Percentiles rank a stretch among this genome's conserved stretches.
Conservation (phyloP, 2,329 filamentous ascomycete genomes). For the Sphaerostilbella broomeana region DNA sequence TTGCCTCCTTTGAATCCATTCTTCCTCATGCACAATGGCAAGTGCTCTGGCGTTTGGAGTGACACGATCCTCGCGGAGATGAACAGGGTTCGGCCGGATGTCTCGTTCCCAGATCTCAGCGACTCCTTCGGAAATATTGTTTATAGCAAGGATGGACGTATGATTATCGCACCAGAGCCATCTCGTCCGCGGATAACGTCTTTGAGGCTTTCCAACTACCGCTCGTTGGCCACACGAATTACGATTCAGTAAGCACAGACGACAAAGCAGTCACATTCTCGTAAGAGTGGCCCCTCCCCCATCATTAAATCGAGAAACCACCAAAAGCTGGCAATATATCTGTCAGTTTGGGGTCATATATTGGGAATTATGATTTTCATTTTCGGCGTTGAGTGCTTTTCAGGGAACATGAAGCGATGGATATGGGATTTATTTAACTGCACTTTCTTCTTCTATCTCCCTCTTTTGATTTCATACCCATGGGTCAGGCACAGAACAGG, state of each 20-base stretch:
- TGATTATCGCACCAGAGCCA: constrained; percentile 50
- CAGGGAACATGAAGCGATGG: constrained; percentile 6
- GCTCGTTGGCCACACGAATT: constrained; percentile 38
- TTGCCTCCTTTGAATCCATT: constrained; percentile 66
- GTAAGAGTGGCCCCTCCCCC: not conserved
- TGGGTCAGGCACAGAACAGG: constrained; percentile 8
- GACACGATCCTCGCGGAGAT: constrained; percentile 58
- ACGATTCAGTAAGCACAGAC: constrained; percentile 26
- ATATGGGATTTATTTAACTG: not conserved
- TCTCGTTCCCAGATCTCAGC: constrained; percentile 54
- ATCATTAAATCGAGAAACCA: not conserved
- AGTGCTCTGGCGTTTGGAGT: constrained; percentile 67
- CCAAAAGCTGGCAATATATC: not conserved
- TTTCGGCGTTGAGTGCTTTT: constrained; percentile 7
- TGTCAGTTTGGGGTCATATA: not conserved
- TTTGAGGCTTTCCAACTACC: constrained; percentile 52
- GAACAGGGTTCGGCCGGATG: constrained; percentile 49
- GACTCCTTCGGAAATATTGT: constrained; percentile 57
- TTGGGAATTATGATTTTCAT: not conserved
- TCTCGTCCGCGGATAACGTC: constrained; percentile 47
- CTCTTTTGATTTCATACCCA: constrained; percentile 12
- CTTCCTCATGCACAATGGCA: constrained; percentile 55
- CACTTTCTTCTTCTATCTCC: not conserved
- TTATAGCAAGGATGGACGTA: constrained; percentile 52
- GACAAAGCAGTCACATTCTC: not conserved